phyloP scores from a whole-genome alignment of 177 flowering plant genomes.

The Vitis hybrid region DNA sequence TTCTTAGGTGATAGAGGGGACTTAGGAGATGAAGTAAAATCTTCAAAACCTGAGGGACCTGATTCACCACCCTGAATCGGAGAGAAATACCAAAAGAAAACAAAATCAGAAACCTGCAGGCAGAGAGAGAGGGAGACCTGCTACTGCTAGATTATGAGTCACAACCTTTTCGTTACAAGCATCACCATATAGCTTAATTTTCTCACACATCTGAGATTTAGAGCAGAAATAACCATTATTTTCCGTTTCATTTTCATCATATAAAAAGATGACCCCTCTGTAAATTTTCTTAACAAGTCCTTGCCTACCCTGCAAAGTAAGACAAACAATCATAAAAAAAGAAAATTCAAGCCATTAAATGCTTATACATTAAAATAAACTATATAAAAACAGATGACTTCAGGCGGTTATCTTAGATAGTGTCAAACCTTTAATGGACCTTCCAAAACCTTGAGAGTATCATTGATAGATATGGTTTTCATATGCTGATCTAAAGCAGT shows the following conservation, averaged over 20 bases:
- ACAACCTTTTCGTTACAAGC: slow-evolving; percentile 38
- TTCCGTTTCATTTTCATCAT: slow-evolving; percentile 65
- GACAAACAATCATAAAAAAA: background rate
- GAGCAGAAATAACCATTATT: slow-evolving; percentile 73
- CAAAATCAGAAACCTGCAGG: background rate
- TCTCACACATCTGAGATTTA: slow-evolving; percentile 72
- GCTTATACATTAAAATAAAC: background rate
- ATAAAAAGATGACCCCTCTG: slow-evolving; percentile 62
- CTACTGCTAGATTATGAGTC: slow-evolving; percentile 5
- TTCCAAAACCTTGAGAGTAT: slow-evolving; percentile 58
- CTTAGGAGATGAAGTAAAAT: slow-evolving; percentile 52
- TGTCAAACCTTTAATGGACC: slow-evolving; percentile 74
- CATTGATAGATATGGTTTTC: slow-evolving; percentile 55
- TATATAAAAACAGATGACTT: background rate
- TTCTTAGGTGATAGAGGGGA: slow-evolving; percentile 54
- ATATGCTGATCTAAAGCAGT: slow-evolving; percentile 53
- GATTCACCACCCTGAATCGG: slow-evolving; percentile 49
- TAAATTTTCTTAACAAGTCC: slow-evolving; percentile 76
- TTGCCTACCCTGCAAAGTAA: slow-evolving; percentile 60
- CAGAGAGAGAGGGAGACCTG: background rate
- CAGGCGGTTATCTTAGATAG: background rate
- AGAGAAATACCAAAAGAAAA: background rate
- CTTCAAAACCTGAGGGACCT: slow-evolving; percentile 53
- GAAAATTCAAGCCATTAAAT: background rate
- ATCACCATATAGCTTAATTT: slow-evolving; percentile 40